Conservation (phyloP, 805 yeast species). For the Brettanomyces anomalus region DNA sequence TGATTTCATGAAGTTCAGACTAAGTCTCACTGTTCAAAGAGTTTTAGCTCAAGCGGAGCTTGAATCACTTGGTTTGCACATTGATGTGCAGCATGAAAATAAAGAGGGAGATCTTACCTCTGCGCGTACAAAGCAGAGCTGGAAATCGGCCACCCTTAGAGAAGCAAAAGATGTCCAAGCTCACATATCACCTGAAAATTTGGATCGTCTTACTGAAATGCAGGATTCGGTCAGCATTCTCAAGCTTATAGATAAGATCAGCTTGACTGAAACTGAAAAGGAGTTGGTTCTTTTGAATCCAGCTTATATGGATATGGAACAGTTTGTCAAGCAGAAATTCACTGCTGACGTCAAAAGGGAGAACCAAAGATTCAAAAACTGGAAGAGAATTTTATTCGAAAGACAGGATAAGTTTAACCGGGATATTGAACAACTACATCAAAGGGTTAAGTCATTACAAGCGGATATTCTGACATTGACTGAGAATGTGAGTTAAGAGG, state of each 20-base stretch:
- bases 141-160: constrained; percentile 14
- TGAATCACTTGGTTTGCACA: constrained; percentile 11
- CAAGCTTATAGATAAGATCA: constrained; percentile 28
- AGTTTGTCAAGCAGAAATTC: constrained; percentile 33
- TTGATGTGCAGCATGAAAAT: neutral
- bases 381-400: constrained; percentile 48
- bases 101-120: constrained; percentile 11
- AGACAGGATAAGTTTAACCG: constrained; percentile 49
- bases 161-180: constrained; percentile 2
- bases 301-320: constrained; percentile 35
- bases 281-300: constrained; percentile 36
- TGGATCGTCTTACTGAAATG: constrained; percentile 21
- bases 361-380: constrained; percentile 49
- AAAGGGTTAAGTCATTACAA: constrained; percentile 29
- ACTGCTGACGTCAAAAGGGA: constrained; percentile 36
- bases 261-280: constrained; percentile 30
- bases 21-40: constrained; percentile 21
- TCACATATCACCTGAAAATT: constrained; percentile 11
- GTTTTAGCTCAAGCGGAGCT: constrained; percentile 5
- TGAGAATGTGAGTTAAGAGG: neutral
- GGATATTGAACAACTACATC: constrained; percentile 39
- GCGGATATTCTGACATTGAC: constrained; percentile 15
- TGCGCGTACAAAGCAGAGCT: constrained; percentile 19
- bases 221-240: constrained; percentile 27
- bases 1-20: constrained; percentile 35